phyloP scores from a whole-genome alignment of 768 basidiomycete species.

The Hypholoma fasciculare region DNA sequence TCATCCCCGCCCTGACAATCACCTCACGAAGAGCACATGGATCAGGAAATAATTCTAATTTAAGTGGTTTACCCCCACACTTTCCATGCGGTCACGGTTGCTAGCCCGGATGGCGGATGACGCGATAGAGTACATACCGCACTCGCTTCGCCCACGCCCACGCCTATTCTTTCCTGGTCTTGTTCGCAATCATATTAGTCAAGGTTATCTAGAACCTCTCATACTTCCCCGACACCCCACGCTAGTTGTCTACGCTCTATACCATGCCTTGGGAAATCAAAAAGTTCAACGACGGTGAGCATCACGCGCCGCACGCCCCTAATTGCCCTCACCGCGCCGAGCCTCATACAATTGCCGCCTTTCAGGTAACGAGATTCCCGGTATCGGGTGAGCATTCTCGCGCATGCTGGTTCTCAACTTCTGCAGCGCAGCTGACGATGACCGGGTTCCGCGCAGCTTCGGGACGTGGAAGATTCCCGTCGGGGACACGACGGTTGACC shows the following conservation, averaged over 20 bases:
- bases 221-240: not conserved
- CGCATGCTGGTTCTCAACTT: not conserved
- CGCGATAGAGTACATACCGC: not conserved
- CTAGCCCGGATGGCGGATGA: not conserved
- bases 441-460: constrained; percentile 30
- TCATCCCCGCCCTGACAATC: not conserved
- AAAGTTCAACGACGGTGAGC: constrained; percentile 58
- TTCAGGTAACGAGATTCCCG: constrained; percentile 47
- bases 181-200: too few species aligned
- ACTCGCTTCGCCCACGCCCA: not conserved
- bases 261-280: constrained; percentile 65
- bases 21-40: too few species aligned
- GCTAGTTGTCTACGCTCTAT: not conserved
- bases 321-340: not conserved
- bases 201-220: not conserved
- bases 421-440: not conserved
- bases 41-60: too few species aligned
- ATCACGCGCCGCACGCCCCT: not conserved
- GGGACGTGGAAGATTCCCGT: constrained; percentile 69
- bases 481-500: constrained; percentile 49
- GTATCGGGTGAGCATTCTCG: constrained; percentile 38
- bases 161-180: not conserved
- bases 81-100: constrained; percentile 1
- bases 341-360: not conserved
- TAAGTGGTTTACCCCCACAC: not conserved